Conservation (phyloP, 2,329 filamentous ascomycete genomes). For the Fusarium austroafricanum region DNA sequence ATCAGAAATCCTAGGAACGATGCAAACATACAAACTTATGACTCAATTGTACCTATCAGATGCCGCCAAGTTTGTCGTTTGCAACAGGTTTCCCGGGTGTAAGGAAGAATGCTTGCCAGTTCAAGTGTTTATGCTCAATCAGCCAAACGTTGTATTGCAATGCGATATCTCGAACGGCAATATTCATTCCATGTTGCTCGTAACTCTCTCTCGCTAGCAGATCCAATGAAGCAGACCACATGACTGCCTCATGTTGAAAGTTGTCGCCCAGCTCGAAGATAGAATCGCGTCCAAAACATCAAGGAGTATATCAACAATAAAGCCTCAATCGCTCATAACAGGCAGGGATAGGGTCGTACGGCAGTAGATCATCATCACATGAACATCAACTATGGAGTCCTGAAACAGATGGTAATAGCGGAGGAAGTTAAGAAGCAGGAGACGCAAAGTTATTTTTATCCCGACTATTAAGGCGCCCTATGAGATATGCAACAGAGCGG, state of each 20-base stretch:
- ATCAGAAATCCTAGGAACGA: neutral
- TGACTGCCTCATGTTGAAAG: neutral
- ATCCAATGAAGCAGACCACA: no score
- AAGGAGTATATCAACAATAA: neutral
- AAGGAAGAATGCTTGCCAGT: neutral
- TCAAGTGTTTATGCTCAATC: neutral
- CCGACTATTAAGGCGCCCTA: neutral
- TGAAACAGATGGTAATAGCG: neutral
- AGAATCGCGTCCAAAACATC: neutral
- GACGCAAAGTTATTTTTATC: neutral
- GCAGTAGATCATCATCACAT: neutral
- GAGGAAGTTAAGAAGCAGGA: neutral
- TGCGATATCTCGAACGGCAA: neutral
- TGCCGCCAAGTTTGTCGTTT: neutral
- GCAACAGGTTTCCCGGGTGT: neutral
- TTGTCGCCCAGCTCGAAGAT: neutral
- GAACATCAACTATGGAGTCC: neutral
- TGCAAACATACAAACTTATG: neutral
- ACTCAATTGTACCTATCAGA: neutral
- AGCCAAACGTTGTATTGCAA: neutral
- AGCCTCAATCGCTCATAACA: neutral
- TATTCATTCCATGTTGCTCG: neutral
- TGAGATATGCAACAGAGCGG: neutral
- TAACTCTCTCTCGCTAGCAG: neutral
- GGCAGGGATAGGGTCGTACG: neutral